Evolutionary conservation across 306 rosid genomes (phyloP).

Genomic region (Canavalia gladiata): DNA sequence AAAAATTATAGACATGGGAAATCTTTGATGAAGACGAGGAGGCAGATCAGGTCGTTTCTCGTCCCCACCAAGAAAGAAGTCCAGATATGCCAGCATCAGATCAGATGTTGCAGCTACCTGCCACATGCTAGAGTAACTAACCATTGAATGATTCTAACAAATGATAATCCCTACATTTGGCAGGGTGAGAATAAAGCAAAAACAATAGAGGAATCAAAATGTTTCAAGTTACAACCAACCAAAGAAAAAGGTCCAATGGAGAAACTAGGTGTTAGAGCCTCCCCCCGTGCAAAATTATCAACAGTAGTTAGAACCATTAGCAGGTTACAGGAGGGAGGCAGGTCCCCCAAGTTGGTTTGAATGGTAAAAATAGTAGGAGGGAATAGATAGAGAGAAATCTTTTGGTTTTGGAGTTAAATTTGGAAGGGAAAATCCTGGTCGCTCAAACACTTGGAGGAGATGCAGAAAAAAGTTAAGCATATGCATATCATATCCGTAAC

Average conservation of each 20-base stretch:
- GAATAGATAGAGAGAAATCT: background rate
- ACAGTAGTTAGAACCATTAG: no score
- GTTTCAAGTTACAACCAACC: conserved; percentile 2
- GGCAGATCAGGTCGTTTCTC: conserved; percentile 90
- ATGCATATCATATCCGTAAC: no score
- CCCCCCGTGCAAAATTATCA: background rate
- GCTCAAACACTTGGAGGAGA: background rate
- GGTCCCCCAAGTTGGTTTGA: background rate
- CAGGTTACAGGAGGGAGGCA: background rate
- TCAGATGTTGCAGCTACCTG: conserved; percentile 95
- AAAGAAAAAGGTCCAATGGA: background rate
- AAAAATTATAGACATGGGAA: conserved; percentile 86
- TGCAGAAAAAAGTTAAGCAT: no score
- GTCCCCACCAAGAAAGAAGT: conserved; percentile 97
- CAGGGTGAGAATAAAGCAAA: background rate
- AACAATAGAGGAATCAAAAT: conserved; percentile 13
- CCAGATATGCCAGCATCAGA: conserved; percentile 91
- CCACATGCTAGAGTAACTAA: conserved; percentile 34
- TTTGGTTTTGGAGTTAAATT: conserved; percentile 3
- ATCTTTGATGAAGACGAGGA: conserved; percentile 80
- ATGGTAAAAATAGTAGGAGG: background rate
- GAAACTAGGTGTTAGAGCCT: conserved; percentile 14
- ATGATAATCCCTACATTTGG: conserved; percentile 2
- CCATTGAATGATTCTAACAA: conserved; percentile 27
- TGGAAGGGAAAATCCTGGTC: background rate